Conservation (phyloP, 1,284 basidiomycete species). For the Puccinia triticina region DNA sequence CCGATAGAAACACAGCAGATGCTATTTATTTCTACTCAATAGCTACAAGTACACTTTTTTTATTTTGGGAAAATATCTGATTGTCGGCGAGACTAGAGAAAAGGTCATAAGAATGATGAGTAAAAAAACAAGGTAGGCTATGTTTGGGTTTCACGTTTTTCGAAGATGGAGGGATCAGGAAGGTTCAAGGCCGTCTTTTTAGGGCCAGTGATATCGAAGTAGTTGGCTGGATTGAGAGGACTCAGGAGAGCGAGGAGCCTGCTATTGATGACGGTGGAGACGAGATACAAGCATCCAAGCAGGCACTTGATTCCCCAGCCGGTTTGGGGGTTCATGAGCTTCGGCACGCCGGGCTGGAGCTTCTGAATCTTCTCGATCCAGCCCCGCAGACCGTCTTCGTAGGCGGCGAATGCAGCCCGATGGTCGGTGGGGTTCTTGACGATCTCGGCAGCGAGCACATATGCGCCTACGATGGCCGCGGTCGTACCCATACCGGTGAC, state of each 20-base stretch:
- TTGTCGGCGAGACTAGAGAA: background rate
- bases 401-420: slow-evolving; percentile 13
- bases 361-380: slow-evolving; percentile 23
- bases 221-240: background rate
- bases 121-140: background rate
- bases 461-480: slow-evolving; percentile 19
- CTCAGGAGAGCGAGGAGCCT: slow-evolving; percentile 9
- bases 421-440: slow-evolving; percentile 21
- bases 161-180: slow-evolving; percentile 9
- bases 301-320: slow-evolving; percentile 10
- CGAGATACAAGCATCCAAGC: background rate
- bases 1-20: no score
- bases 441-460: slow-evolving; percentile 55
- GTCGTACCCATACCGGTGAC: slow-evolving; percentile 55
- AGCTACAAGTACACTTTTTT: no score
- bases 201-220: background rate
- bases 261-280: slow-evolving; percentile 21
- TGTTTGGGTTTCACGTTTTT: background rate
- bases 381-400: slow-evolving; percentile 9
- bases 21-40: no score
- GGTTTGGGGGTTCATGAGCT: slow-evolving; percentile 1
- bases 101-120: background rate
- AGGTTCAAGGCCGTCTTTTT: background rate
- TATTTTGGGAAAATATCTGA: background rate
- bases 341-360: slow-evolving; percentile 8